Evolutionary conservation across 495 filamentous ascomycete species (phyloP).

Genomic region (Penicillium coffeae): DNA sequence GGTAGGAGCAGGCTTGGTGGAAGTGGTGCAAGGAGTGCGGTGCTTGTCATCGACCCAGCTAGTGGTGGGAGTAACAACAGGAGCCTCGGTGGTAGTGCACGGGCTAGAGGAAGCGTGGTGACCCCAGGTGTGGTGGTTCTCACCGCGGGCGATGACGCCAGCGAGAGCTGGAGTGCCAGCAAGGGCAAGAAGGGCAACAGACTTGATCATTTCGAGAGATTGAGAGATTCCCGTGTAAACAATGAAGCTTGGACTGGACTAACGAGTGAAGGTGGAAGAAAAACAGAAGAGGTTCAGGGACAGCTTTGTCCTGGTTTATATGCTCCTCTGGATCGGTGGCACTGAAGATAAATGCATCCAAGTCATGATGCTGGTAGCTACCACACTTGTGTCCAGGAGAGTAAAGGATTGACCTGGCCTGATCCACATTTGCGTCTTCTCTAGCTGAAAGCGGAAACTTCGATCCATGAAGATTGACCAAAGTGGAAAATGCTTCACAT

Average conservation of each 20-base stretch:
- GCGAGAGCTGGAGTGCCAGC: conserved; percentile 36
- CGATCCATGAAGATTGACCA: conserved; percentile 22
- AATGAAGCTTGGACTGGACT: conserved; percentile 20
- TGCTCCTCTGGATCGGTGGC: conserved; percentile 12
- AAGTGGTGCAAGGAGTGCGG: neutral
- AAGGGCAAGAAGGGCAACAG: conserved; percentile 39
- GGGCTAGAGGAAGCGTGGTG: conserved; percentile 4
- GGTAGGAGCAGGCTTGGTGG: neutral
- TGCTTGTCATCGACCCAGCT: neutral
- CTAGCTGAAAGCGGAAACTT: conserved; percentile 23
- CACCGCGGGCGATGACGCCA: conserved; percentile 33
- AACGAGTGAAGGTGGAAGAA: conserved; percentile 38
- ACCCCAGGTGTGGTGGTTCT: conserved; percentile 11
- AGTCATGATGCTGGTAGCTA: conserved; percentile 18
- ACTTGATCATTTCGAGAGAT: conserved; percentile 40
- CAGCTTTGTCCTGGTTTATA: conserved; percentile 29
- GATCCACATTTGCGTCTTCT: conserved; percentile 15
- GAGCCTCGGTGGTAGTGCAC: conserved; percentile 15
- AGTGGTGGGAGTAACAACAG: conserved; percentile 4
- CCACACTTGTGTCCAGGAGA: conserved; percentile 33
- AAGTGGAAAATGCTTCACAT: conserved; percentile 17
- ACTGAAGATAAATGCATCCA: neutral
- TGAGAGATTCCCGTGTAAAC: conserved; percentile 12
- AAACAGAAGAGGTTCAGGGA: conserved; percentile 8
- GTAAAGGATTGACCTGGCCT: conserved; percentile 19